These are phyloP conservation scores for Aaosphaeria arxii DNA, from an alignment of 2,329 filamentous ascomycete species.

Conservation along the genomic window DNA sequence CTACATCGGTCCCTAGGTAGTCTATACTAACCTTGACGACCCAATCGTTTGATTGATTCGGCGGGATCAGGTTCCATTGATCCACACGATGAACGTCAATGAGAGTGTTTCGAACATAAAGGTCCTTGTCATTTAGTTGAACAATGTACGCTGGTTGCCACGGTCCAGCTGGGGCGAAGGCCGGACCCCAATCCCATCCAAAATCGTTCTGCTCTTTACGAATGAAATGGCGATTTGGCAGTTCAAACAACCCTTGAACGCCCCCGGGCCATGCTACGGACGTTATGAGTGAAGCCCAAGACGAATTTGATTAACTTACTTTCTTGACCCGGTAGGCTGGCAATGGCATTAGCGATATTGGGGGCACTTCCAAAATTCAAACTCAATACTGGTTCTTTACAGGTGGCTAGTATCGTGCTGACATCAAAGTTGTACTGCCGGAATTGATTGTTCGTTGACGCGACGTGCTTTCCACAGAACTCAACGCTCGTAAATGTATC, in stretches of 20 bases:
- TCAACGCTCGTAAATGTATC: conserved; percentile 59
- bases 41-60: conserved; percentile 57
- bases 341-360: conserved; percentile 52
- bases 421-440: conserved; percentile 61
- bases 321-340: conserved; percentile 48
- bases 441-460: conserved; percentile 61
- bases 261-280: conserved; percentile 47
- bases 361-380: conserved; percentile 59
- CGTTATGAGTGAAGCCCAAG: conserved; percentile 1
- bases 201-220: conserved; percentile 63
- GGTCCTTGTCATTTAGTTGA: conserved; percentile 44
- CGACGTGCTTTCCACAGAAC: conserved; percentile 54
- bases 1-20: conserved; percentile 43
- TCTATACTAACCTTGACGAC: conserved; percentile 61
- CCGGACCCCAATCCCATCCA: conserved; percentile 61
- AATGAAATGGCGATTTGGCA: conserved; percentile 54
- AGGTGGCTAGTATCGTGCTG: conserved; percentile 44
- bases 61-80: conserved; percentile 57
- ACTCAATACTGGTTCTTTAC: conserved; percentile 41
- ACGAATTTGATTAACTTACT: conserved; percentile 22
- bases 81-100: conserved; percentile 59
- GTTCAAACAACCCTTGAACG: conserved; percentile 51
- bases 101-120: conserved; percentile 53
- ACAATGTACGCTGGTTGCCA: conserved; percentile 60
- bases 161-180: conserved; percentile 60